Percentiles rank a stretch among this genome's conserved stretches.
Evolutionary conservation across 768 basidiomycete genomes (phyloP).

Genomic region (Suillus weaverae): DNA sequence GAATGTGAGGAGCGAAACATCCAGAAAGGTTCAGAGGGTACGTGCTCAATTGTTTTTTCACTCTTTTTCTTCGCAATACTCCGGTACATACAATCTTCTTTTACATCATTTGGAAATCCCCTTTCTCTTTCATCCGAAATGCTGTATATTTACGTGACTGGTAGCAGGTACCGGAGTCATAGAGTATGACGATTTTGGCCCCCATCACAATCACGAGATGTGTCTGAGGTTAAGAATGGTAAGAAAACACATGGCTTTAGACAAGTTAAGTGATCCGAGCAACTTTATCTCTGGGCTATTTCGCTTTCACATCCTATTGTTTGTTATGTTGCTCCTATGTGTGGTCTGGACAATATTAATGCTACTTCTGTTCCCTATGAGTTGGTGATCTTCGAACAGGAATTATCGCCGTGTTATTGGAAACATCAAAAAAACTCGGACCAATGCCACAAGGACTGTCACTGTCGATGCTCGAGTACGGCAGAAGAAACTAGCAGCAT

Average conservation of each 20-base stretch:
- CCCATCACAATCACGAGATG: slow-evolving; percentile 55
- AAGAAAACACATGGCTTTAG: slow-evolving; percentile 74
- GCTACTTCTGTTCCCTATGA: background rate
- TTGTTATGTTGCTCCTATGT: background rate
- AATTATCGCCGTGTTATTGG: background rate
- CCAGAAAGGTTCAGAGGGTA: slow-evolving; percentile 43
- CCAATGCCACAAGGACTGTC: background rate
- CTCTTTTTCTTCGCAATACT: background rate
- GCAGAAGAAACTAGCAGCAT: background rate
- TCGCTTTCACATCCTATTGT: background rate
- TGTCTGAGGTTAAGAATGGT: slow-evolving; percentile 64
- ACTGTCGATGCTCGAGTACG: background rate
- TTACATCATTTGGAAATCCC: background rate
- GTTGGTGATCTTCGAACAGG: background rate
- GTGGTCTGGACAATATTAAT: background rate
- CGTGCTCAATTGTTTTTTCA: slow-evolving; percentile 5
- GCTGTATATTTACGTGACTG: slow-evolving; percentile 4
- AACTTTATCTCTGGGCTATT: background rate
- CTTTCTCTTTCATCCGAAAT: slow-evolving; percentile 9
- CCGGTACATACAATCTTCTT: background rate
- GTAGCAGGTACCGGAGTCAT: slow-evolving; percentile 36
- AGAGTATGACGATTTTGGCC: slow-evolving; percentile 57
- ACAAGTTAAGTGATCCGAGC: slow-evolving; percentile 25
- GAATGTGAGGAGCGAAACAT: slow-evolving; percentile 47
- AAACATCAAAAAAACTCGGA: background rate